Base-by-base conservation (phyloP, 805 yeast genomes). In the Saturnispora zaruensis region DNA sequence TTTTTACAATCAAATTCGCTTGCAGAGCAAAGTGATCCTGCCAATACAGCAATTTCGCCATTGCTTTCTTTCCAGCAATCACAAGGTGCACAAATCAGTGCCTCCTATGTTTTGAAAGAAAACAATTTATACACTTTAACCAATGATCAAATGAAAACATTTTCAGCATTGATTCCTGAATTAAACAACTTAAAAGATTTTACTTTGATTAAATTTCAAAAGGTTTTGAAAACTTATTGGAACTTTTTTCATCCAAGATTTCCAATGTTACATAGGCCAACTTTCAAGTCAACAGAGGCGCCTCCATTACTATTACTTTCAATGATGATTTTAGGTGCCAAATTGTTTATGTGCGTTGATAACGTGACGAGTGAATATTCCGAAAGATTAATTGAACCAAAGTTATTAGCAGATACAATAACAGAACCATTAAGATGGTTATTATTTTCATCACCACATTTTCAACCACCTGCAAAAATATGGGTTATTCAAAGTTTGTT, bases 401-500 rank as follows among this genome's bases (percentile, higher is more conserved):
- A 65, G 48, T 66, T 66, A 44, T 66, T 80, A 44, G 75, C 80
- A 7, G 64, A 70, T 55, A 55, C 59, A 47, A 71, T 81, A 9
- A 77, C 81, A 0, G 72, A 64, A 41, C 83, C 95, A 0, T 65
- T 87, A 26, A 67, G 96, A 48, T 84, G 82, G 76, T 66, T 76
- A 28, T 72, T 88, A 3, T 87, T 87, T 60, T 77, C 84, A 36
- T 77, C 82, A 44, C 79, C 79, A 6, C 85, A 80, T 48, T 87
- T 86, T 61, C 78, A 76, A 51, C 83, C 95, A 1, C 96, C 96
- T 0, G 83, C 88, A 0, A 74, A 74, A 54, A 68, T 84, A 7
- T 87, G 90, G 83, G 77, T 87, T 8, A 71, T 88, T 44, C 96
- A 88, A 63, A 73, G 87, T 56, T 70, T 87, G 53, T 64, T 84